These are phyloP conservation scores for Otatea glauca DNA, from an alignment of 176 grass and related monocot species.

Conservation along the genomic window DNA sequence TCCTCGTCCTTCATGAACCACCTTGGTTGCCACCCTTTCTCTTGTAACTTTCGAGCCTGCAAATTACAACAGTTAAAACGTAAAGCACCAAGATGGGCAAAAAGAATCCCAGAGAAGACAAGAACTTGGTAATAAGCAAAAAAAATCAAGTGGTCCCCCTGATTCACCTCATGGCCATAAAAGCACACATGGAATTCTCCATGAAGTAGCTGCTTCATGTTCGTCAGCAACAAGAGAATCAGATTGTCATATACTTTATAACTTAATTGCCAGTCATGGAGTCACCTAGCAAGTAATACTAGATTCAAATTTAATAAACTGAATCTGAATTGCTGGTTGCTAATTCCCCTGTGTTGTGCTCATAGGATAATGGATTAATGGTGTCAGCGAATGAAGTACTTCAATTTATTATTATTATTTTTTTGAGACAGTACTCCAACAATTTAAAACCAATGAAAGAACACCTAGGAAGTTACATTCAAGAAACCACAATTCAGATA, in stretches of 20 bases:
- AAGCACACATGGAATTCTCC: neutral
- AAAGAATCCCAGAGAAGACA: neutral
- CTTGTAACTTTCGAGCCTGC: slow-evolving; percentile 81
- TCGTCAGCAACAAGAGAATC: neutral
- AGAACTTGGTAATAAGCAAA: neutral
- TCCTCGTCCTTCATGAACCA: slow-evolving; percentile 91
- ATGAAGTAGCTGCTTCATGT: neutral
- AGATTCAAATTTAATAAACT: neutral
- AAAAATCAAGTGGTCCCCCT: neutral
- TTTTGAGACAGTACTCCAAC: neutral
- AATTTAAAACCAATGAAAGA: neutral
- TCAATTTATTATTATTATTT: neutral
- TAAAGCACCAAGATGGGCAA: neutral
- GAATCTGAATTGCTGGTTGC: slow-evolving; percentile 19
- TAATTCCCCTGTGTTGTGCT: neutral
- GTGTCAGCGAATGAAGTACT: neutral
- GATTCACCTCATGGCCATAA: neutral
- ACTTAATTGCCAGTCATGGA: neutral
- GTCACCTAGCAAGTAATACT: slow-evolving; percentile 15
- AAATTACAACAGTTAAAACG: slow-evolving; percentile 25
- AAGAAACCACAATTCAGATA: neutral
- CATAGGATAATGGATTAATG: neutral
- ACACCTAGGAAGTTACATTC: neutral
- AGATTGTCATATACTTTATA: too few relatives aligned
- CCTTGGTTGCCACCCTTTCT: slow-evolving; percentile 91